phyloP scores from a whole-genome alignment of 495 filamentous ascomycete species.

The Xylaria telfairii region DNA sequence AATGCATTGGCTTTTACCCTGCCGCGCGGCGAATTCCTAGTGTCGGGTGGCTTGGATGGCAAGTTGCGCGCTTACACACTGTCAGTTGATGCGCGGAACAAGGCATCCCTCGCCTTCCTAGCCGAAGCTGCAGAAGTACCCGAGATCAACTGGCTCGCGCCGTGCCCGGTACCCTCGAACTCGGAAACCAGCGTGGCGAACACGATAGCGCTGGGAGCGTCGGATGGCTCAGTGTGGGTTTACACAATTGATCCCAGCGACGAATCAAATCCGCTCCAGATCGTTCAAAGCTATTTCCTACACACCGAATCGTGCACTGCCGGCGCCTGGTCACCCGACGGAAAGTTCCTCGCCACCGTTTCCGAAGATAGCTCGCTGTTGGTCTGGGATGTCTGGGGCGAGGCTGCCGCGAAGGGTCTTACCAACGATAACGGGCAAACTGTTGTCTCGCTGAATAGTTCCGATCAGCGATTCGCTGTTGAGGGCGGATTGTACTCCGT shows the following conservation, averaged over 20 bases:
- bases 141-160: slow-evolving; percentile 88
- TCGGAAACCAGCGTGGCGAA: slow-evolving; percentile 68
- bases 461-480: slow-evolving; percentile 88
- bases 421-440: slow-evolving; percentile 71
- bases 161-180: slow-evolving; percentile 62
- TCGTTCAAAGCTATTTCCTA: slow-evolving; percentile 88
- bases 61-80: slow-evolving; percentile 62
- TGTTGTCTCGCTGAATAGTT: slow-evolving; percentile 78
- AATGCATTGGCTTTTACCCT: slow-evolving; percentile 84
- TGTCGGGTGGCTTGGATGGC: slow-evolving; percentile 87
- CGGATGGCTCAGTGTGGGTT: slow-evolving; percentile 95
- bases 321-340: slow-evolving; percentile 88
- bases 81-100: slow-evolving; percentile 33
- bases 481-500: slow-evolving; percentile 91
- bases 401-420: slow-evolving; percentile 76
- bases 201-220: slow-evolving; percentile 86
- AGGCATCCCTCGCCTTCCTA: slow-evolving; percentile 64
- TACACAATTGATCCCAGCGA: slow-evolving; percentile 78
- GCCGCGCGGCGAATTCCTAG: slow-evolving; percentile 81
- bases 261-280: slow-evolving; percentile 63
- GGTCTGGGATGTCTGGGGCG: slow-evolving; percentile 91
- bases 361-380: slow-evolving; percentile 87
- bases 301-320: slow-evolving; percentile 89
- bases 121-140: slow-evolving; percentile 83
- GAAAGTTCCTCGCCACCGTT: slow-evolving; percentile 87